Conservation (phyloP, 1,284 basidiomycete genomes). For the Puccinia horiana region DNA sequence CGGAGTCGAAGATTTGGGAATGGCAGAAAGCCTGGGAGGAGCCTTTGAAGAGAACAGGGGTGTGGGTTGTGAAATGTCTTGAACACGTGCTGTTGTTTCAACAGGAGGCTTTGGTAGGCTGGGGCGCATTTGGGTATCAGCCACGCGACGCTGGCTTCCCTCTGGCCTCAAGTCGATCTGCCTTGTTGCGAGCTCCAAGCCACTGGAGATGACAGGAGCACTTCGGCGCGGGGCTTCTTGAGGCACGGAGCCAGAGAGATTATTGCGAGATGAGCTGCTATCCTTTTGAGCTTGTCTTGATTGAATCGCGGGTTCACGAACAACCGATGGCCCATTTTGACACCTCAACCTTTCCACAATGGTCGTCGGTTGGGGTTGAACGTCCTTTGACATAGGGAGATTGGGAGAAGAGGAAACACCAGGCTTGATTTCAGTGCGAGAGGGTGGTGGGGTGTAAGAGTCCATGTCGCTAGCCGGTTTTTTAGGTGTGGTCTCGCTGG, state of each 20-base stretch:
- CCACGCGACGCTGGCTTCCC: not conserved
- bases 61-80: not conserved
- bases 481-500: not conserved
- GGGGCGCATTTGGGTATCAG: not conserved
- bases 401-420: not conserved
- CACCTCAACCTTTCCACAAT: slow-evolving; percentile 40
- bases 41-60: not conserved
- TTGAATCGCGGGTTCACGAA: not conserved
- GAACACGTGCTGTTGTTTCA: not conserved
- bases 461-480: not conserved
- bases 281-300: not conserved
- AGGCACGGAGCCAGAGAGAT: not conserved
- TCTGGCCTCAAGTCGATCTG: not conserved
- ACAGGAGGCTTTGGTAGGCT: not conserved
- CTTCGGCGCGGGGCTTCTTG: not conserved
- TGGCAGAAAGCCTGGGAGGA: slow-evolving; percentile 7
- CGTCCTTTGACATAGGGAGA: not conserved
- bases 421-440: not conserved
- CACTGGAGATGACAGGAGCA: not conserved
- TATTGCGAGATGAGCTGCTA: not conserved
- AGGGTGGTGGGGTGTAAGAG: not conserved
- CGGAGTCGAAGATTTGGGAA: slow-evolving; percentile 16
- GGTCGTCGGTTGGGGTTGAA: not conserved
- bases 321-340: not conserved
- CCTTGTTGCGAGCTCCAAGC: not conserved